phyloP scores from a whole-genome alignment of 257 asterid species.

The Jacaranda copaia region DNA sequence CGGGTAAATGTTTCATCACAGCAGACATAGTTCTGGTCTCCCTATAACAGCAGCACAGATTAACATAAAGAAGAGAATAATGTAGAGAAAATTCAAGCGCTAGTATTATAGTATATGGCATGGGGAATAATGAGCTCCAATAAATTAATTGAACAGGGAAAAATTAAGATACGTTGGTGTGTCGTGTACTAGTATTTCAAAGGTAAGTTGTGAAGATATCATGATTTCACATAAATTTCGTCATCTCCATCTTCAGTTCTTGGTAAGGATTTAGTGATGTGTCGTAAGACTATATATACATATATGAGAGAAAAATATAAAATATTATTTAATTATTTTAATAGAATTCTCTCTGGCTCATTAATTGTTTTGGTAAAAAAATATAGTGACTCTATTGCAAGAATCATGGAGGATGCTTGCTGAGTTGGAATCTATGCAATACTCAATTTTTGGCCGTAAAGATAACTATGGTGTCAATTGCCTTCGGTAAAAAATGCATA shows the following conservation, averaged over 20 bases:
- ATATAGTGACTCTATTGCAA: background rate
- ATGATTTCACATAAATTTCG: too few species aligned
- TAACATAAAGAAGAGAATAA: background rate
- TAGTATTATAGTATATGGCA: background rate
- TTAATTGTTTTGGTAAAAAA: background rate
- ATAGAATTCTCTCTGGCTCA: background rate
- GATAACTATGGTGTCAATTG: too few species aligned
- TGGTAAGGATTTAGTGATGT: too few species aligned
- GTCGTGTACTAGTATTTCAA: too few species aligned
- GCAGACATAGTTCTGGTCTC: constrained; percentile 11
- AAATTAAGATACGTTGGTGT: background rate
- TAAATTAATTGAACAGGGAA: background rate
- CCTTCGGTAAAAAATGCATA: too few species aligned
- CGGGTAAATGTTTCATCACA: constrained; percentile 18
- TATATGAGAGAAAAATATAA: too few species aligned
- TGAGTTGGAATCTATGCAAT: too few species aligned
- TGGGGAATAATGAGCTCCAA: background rate
- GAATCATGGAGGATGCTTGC: too few species aligned
- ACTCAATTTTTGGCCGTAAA: too few species aligned
- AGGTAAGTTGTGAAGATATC: too few species aligned
- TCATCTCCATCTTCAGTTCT: too few species aligned
- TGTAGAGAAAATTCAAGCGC: background rate
- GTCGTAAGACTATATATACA: too few species aligned
- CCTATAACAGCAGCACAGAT: constrained; percentile 22
- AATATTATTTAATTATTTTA: background rate